A percentile compares a stretch with the other conserved stretches of the same genome.
phyloP scores from a whole-genome alignment of 148 eudicot genomes.

The Nepenthes mirabilis region DNA sequence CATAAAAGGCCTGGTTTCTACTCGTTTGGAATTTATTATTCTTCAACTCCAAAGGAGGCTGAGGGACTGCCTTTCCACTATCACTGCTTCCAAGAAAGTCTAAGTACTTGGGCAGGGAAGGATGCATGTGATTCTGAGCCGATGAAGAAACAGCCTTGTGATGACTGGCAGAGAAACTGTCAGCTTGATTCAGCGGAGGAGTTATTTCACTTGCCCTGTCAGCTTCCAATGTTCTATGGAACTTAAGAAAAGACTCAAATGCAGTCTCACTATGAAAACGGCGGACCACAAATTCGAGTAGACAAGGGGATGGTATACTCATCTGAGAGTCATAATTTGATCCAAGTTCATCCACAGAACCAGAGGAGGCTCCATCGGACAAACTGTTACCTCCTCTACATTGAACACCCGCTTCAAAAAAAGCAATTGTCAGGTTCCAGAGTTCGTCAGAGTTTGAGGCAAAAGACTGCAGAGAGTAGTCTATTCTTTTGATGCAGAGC shows the following conservation, averaged over 20 bases:
- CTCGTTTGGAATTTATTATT: not conserved
- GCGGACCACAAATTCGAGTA: constrained; percentile 44
- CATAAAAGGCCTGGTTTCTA: constrained; percentile 6
- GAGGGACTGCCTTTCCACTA: constrained; percentile 9
- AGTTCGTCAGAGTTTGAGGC: constrained; percentile 35
- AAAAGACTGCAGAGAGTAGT: constrained; percentile 53
- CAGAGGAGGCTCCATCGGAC: constrained; percentile 22
- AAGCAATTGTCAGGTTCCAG: constrained; percentile 75
- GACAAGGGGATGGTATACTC: constrained; percentile 56
- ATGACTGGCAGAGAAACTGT: constrained; percentile 14
- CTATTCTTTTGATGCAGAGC: constrained; percentile 75
- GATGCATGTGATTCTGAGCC: constrained; percentile 12
- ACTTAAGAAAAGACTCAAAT: constrained; percentile 30
- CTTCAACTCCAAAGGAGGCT: constrained; percentile 10
- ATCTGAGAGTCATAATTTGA: constrained; percentile 33
- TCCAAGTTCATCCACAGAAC: constrained; percentile 18
- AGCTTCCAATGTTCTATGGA: constrained; percentile 25
- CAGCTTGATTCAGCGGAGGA: constrained; percentile 21
- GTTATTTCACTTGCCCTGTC: constrained; percentile 11
- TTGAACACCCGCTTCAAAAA: constrained; percentile 63
- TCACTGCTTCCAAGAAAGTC: constrained; percentile 9
- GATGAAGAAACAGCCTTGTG: constrained; percentile 13
- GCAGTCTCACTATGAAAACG: constrained; percentile 42
- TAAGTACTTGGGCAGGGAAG: constrained; percentile 12
- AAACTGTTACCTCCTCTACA: constrained; percentile 49